Evolutionary conservation across 2,329 filamentous ascomycete genomes (phyloP).

Genomic region (Hypoxylon sp.): DNA sequence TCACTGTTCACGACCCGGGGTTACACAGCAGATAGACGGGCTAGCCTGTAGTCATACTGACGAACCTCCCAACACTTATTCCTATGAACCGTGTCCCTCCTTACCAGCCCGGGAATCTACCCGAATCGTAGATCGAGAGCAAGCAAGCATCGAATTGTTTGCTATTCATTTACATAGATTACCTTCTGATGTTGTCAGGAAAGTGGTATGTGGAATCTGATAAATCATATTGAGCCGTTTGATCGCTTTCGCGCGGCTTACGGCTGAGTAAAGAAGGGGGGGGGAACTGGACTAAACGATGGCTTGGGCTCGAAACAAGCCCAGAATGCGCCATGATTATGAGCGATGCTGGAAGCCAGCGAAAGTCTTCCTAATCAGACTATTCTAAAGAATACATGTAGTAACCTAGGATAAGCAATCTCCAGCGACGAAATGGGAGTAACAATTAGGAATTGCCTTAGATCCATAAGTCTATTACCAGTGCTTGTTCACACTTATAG

Average conservation of each 20-base stretch:
- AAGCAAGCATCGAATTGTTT: neutral
- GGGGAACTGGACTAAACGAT: neutral
- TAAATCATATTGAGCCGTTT: constrained; percentile 1
- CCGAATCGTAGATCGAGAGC: neutral
- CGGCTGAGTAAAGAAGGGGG: neutral
- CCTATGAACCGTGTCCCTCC: neutral
- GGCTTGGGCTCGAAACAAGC: constrained; percentile 3
- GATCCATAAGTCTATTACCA: too few species aligned
- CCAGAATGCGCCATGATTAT: neutral
- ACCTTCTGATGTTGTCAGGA: neutral
- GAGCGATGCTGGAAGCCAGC: too few species aligned
- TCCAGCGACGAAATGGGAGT: too few species aligned
- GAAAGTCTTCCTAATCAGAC: neutral
- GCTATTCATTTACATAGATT: neutral
- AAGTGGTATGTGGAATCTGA: constrained; percentile 3
- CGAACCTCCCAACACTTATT: neutral
- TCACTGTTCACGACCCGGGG: neutral
- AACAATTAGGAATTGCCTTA: too few species aligned
- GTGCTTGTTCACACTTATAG: too few species aligned
- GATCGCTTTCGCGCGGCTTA: neutral
- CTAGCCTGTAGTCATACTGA: neutral
- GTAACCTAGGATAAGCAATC: too few species aligned
- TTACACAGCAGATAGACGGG: neutral
- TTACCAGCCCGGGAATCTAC: neutral
- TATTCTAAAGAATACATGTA: too few species aligned